Base-by-base conservation (phyloP, 2,329 filamentous ascomycete species). In the Davidsoniella eucalypti region DNA sequence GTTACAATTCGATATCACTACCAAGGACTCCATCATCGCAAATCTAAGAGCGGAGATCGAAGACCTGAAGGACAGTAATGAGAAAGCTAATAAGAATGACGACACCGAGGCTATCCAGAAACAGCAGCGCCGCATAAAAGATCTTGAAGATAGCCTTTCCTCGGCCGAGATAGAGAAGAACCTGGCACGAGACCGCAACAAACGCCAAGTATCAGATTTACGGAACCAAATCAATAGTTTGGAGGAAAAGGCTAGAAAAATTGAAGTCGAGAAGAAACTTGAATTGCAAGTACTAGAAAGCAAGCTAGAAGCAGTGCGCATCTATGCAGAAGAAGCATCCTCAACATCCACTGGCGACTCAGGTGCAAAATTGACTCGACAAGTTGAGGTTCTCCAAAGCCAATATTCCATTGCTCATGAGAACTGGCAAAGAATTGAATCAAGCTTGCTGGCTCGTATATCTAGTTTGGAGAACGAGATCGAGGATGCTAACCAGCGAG, bases 391-490 rank as follows among this genome's bases (percentile, higher is more conserved):
- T 0, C 67, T 98, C 37, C 92, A 98, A 64, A 92, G 85, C 5
- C 93, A 98, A 62, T 94, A 98, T 64, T 80, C 87, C 1, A 80
- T 93, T 50, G 92, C 92, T 1, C 92, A 86, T 57, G 87, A 94
- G 60, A 98, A 98, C 58, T 98, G 93, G 92, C 88, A 95, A 61
- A 86, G 87, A 0, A 93, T 98, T 54, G 90, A 98, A 64, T 78
- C 84, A 8, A 93, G 85, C 2, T 67, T 98, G 29, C 75, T 90
- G 47, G 78, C 85, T 18, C 78, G 88, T 52, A 73, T 92, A 9
- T 73, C 80, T 3, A 81, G 70, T 46, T 69, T 96, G 8, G 92
- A 98, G 63, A 92, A 84, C 61, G 93, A 98, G 63, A 78, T 86
- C 51, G 88, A 96, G 60, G 92, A 98, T 59, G 77, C 85, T 7